A percentile compares a stretch with the other conserved stretches of the same genome.
Conservation (phyloP, 805 yeast species). For the Starmerella bombicola region DNA sequence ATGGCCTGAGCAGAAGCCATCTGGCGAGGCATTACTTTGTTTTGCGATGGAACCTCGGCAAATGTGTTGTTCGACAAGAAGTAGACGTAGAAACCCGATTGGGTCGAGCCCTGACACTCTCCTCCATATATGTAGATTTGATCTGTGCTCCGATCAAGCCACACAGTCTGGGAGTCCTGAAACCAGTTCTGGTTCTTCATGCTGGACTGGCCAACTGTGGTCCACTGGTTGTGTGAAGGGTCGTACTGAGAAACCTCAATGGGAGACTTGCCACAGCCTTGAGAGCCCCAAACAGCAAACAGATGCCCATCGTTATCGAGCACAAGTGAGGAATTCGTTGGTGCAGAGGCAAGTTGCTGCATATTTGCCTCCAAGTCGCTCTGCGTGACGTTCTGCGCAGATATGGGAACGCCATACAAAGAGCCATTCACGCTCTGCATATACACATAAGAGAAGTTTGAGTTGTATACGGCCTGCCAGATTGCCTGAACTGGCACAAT, state of each 20-base stretch:
- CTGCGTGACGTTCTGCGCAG: background rate
- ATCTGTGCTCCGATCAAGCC: slow-evolving; percentile 22
- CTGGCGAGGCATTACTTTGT: slow-evolving; percentile 21
- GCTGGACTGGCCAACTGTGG: slow-evolving; percentile 16
- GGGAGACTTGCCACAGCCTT: slow-evolving; percentile 20
- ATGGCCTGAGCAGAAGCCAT: slow-evolving; percentile 21
- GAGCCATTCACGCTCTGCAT: slow-evolving; percentile 19
- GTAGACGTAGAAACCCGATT: slow-evolving; percentile 21
- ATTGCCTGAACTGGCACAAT: slow-evolving; percentile 1
- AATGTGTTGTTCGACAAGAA: slow-evolving; percentile 17
- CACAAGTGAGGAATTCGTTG: slow-evolving; percentile 24
- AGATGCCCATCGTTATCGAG: slow-evolving; percentile 21
- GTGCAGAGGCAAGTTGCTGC: slow-evolving; percentile 21
- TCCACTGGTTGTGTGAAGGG: slow-evolving; percentile 19
- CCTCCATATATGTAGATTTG: slow-evolving; percentile 27
- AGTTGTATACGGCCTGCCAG: slow-evolving; percentile 21
- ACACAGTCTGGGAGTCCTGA: slow-evolving; percentile 21
- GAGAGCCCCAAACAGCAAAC: slow-evolving; percentile 24
- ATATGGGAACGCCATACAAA: slow-evolving; percentile 15
- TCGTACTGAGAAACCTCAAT: slow-evolving; percentile 22
- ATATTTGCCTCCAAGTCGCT: slow-evolving; percentile 11
- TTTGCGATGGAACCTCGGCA: slow-evolving; percentile 1
- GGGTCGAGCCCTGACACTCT: slow-evolving; percentile 19
- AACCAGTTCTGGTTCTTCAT: slow-evolving; percentile 18
- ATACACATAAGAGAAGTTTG: slow-evolving; percentile 19